Percentiles rank a stretch among this genome's conserved stretches.
Evolutionary conservation across 495 filamentous ascomycete species (phyloP).

Genomic region (Cetradonia linearis): DNA sequence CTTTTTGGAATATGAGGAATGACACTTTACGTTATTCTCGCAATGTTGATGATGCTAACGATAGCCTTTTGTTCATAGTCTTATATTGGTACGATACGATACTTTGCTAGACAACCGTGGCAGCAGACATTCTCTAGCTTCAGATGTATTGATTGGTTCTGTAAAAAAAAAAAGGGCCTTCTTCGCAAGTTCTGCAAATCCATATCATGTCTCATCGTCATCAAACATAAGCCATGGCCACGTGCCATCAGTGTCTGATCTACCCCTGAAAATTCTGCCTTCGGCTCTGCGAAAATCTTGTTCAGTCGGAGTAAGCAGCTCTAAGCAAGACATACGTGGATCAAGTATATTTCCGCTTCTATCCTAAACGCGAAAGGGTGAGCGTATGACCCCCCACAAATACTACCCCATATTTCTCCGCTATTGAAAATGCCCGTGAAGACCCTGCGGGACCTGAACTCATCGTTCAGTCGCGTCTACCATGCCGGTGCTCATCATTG

Average conservation of each 20-base stretch:
- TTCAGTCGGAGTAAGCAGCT: neutral
- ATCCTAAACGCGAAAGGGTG: neutral
- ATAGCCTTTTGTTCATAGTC: neutral
- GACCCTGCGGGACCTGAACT: neutral
- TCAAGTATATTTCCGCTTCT: neutral
- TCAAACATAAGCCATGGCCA: neutral
- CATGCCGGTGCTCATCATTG: neutral
- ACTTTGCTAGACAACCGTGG: neutral
- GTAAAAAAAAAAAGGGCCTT: no score
- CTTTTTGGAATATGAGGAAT: neutral
- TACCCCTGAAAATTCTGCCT: neutral
- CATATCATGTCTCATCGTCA: neutral
- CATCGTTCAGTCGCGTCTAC: neutral
- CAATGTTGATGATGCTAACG: neutral
- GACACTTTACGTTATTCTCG: neutral
- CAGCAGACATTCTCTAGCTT: neutral
- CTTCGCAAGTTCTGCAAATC: no score
- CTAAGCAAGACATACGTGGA: neutral
- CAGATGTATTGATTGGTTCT: no score
- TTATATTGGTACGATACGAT: neutral
- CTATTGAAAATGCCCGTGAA: neutral
- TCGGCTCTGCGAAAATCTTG: neutral
- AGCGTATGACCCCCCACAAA: neutral
- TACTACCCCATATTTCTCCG: neutral
- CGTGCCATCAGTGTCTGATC: neutral